Base-by-base conservation (phyloP, 768 basidiomycete species). In the Amanita thiersii region DNA sequence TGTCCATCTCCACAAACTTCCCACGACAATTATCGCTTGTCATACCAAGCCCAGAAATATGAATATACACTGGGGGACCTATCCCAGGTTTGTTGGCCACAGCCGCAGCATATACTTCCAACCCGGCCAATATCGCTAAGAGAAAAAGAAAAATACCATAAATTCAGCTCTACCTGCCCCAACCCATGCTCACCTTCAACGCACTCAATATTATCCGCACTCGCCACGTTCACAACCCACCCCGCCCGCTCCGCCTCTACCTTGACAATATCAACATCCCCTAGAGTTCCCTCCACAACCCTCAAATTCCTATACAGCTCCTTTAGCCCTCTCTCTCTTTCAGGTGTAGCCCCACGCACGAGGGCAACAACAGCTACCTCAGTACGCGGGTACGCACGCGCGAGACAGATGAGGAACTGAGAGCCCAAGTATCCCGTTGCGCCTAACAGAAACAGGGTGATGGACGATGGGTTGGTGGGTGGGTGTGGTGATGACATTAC, bases 391-490 rank as follows among this genome's bases (percentile, higher is more conserved):
- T 34, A 39, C 18, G 63, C 59, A 31, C 52, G 50, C 8, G 58
- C 61, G 4, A 68, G 51, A 12, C 58, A 42, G 1, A 56, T 10
- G 4, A 70, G 51, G 45, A 70, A 59, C 39, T 69, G 62, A 14
- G 62, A 66, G 15, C 66, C 66, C 26, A 70, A 52, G 50, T 63
- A 69, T 14, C 69, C 68, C 2, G 68, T 68, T 1, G 68, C 69
- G 5, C 69, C 69, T 11, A 70, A 53, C 39, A 69, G 56, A 52
- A 71, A 65, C 43, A 69, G 51, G 8, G 53, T 52, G 11, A 44
- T 42, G 3, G 37, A 33, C 29, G 14, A 9, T 30, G 29, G n/a
- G n/a, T n/a, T n/a, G n/a, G n/a, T n/a, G n/a, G n/a, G n/a, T n/a
- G n/a, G n/a, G n/a, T n/a, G n/a, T n/a, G n/a, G n/a, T n/a, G n/a